Evolutionary conservation across 371 early-diverging fungal species (phyloP).

Genomic region (Zopfochytrium polystomum): DNA sequence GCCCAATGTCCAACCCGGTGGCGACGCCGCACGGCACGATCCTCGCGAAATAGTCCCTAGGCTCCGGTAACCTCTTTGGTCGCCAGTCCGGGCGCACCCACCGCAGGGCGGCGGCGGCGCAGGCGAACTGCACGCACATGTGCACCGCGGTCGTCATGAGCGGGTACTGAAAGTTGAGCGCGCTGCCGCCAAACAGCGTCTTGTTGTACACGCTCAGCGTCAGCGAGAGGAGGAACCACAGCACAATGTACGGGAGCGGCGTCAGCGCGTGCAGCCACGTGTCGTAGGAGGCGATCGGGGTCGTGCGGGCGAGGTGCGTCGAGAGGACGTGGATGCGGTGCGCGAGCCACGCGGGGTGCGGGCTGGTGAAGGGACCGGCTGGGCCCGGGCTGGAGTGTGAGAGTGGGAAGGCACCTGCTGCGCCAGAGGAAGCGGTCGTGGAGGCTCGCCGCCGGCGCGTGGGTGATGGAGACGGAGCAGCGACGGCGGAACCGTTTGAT

Average conservation of each 20-base stretch:
- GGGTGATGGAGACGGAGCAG: too few species aligned
- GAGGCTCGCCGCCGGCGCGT: too few species aligned
- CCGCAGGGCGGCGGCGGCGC: slow-evolving; percentile 54
- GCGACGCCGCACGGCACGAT: slow-evolving; percentile 83
- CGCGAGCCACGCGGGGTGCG: too few species aligned
- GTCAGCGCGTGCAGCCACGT: too few species aligned
- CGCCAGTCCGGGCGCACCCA: slow-evolving; percentile 32
- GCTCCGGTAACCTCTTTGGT: slow-evolving; percentile 26
- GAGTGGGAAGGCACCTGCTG: too few species aligned
- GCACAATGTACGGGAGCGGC: slow-evolving; percentile 6
- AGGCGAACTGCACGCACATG: slow-evolving; percentile 58
- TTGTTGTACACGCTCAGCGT: slow-evolving; percentile 81
- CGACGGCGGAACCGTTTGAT: too few species aligned
- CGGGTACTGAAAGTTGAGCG: slow-evolving; percentile 75
- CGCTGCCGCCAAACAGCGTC: slow-evolving; percentile 65
- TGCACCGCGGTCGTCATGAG: slow-evolving; percentile 73
- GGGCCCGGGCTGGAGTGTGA: too few species aligned
- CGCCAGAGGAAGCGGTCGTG: too few species aligned
- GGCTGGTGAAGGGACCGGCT: too few species aligned
- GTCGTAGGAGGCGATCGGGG: too few species aligned
- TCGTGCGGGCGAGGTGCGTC: too few species aligned
- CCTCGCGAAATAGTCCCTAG: slow-evolving; percentile 37
- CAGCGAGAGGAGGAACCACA: slow-evolving; percentile 65
- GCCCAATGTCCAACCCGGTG: slow-evolving; percentile 85
- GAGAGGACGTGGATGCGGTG: too few species aligned